Conservation (phyloP, 2,329 filamentous ascomycete species). For the Alternaria hordeiaustralica region DNA sequence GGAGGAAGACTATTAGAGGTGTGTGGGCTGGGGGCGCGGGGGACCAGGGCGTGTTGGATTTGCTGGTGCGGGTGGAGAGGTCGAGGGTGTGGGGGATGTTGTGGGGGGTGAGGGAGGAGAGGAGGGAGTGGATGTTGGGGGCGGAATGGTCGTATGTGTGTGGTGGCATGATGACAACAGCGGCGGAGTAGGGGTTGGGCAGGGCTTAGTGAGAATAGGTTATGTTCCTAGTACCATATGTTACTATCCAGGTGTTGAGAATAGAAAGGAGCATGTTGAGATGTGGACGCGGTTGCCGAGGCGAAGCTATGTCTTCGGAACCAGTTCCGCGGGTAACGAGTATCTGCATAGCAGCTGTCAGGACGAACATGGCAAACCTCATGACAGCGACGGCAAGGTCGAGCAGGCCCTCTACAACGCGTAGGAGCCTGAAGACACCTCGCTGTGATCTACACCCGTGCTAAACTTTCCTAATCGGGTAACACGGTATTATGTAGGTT, state of each 20-base stretch:
- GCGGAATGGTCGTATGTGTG: slow-evolving; percentile 22
- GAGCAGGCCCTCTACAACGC: background rate
- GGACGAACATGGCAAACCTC: background rate
- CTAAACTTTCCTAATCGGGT: background rate
- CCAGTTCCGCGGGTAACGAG: background rate
- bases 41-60: slow-evolving; percentile 35
- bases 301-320: background rate
- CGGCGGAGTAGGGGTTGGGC: too few species aligned
- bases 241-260: too few species aligned
- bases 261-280: too few species aligned
- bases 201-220: too few species aligned
- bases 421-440: background rate
- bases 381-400: background rate
- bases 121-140: slow-evolving; percentile 13
- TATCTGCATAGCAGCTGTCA: background rate
- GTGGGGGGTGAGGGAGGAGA: background rate
- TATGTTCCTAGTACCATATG: too few species aligned
- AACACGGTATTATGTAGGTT: background rate
- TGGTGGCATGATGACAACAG: background rate
- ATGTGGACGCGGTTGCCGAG: background rate
- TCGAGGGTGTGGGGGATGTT: slow-evolving; percentile 19
- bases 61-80: slow-evolving; percentile 10
- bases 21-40: slow-evolving; percentile 36
- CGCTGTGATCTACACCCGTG: background rate
- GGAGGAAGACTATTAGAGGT: slow-evolving; percentile 71